Base-by-base conservation (phyloP, 2,329 filamentous ascomycete species). In the Nannizzia gypsea region DNA sequence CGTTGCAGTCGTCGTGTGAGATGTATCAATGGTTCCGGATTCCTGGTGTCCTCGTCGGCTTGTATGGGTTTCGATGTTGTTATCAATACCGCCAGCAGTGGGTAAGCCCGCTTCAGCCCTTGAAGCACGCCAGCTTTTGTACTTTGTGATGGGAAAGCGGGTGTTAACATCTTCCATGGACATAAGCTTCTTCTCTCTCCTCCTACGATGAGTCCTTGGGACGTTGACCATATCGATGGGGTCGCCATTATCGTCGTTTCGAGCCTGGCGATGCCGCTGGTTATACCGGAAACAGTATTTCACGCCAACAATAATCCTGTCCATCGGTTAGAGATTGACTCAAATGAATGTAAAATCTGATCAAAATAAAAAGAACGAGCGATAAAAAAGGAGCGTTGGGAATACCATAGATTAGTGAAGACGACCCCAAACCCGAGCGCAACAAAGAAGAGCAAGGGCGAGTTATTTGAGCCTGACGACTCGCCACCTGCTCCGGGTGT, bases 271-370 rank as follows among this genome's bases (percentile, higher is more conserved):
- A 70, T 95, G 95, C 61, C 93, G 87, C 66, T 93, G 91, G 74
- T 97, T 97, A 74, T 99, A 97, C 67, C 93, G 83, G 76, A 99
- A 99, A 77, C 93, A 99, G 74, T 99, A 99, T 77, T 99, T 99
- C 63, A 99, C 93, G 66, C 93, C 93, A 63, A 99, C 93, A 67
- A 99, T 99, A 69, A 99, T 99, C 93, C 93, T 99, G 68, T 55
- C 44, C 54, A 50, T 60, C 59, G 59, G 60, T 50, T 28, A 59
- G 54, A 44, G 20, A 59, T 50, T 22, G 36, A 44, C 15, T 55
- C 28, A 56, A 17, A 48, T n/a, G 42, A 26, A 36, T 40, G 40
- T 48, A 63, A 24, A 20, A 36, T 36, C 31, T 26, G 26, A 22
- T 31, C 46, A n/a, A n/a, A n/a, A 46, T 15, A 56, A 57, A 36